phyloP scores from a whole-genome alignment of 2,329 filamentous ascomycete genomes.

The Ophiognomonia clavigignenti-juglandacearum region DNA sequence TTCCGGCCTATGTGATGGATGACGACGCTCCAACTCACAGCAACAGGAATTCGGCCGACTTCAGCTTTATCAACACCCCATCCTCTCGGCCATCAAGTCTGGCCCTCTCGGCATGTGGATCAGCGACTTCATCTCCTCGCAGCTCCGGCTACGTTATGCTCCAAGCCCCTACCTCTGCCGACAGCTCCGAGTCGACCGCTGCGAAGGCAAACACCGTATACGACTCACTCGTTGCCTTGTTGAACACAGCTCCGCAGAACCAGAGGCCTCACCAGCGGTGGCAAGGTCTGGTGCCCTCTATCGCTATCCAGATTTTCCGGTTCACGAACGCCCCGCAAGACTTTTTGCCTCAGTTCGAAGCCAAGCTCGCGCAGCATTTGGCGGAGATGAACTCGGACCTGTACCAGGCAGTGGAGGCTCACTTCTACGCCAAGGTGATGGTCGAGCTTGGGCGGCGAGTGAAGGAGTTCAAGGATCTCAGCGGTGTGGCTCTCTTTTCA shows the following conservation, averaged over 20 bases:
- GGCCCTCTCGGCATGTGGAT: conserved; percentile 44
- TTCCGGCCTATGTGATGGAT: conserved; percentile 25
- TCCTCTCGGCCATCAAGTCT: conserved; percentile 48
- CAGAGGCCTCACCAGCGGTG: conserved; percentile 42
- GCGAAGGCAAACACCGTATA: conserved; percentile 40
- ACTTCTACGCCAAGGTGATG: conserved; percentile 45
- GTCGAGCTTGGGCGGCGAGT: conserved; percentile 44
- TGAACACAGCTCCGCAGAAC: conserved; percentile 44
- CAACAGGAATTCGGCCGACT: conserved; percentile 32
- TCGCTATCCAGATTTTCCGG: conserved; percentile 57
- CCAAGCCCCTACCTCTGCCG: conserved; percentile 24
- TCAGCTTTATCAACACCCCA: conserved; percentile 41
- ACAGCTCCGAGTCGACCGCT: conserved; percentile 9
- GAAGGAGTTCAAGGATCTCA: conserved; percentile 47
- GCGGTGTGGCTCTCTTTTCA: conserved; percentile 49
- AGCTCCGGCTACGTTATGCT: conserved; percentile 37
- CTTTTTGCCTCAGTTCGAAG: conserved; percentile 43
- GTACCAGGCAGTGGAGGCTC: conserved; percentile 44
- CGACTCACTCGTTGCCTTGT: conserved; percentile 47
- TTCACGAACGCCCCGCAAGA: conserved; percentile 46
- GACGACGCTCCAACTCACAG: conserved; percentile 23
- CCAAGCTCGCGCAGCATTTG: conserved; percentile 41
- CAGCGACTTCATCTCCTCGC: conserved; percentile 46
- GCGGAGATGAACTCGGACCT: conserved; percentile 37
- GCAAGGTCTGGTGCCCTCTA: conserved; percentile 46